Evolutionary conservation across 2,329 filamentous ascomycete genomes (phyloP).

Genomic region (Hypoxylon sp.): DNA sequence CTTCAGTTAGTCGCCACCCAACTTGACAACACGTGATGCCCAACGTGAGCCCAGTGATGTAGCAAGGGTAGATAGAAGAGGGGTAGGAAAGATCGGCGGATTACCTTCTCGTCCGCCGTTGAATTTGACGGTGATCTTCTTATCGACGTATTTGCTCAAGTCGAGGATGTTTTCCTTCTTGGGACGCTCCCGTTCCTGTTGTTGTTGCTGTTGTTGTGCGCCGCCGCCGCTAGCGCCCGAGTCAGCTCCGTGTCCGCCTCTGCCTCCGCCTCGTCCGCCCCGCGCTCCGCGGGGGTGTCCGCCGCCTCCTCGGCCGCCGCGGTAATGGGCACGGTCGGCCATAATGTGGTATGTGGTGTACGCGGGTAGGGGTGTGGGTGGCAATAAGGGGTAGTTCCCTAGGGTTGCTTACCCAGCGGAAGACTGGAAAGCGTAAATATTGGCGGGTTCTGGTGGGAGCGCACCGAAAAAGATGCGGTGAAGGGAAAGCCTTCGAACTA

Average conservation of each 20-base stretch:
- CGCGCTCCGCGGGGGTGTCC: constrained; percentile 56
- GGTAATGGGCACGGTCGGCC: constrained; percentile 65
- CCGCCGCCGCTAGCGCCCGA: constrained; percentile 59
- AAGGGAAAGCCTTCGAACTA: constrained; percentile 27
- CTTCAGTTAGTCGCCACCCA: not conserved
- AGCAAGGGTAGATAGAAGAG: not conserved
- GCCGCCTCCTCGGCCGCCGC: constrained; percentile 62
- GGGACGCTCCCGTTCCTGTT: constrained; percentile 76
- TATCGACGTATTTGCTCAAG: constrained; percentile 95
- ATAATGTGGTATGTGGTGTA: constrained; percentile 51
- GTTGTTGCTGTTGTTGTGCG: constrained; percentile 52
- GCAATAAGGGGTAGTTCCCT: constrained; percentile 2
- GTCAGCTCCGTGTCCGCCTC: constrained; percentile 61
- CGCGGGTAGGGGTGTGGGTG: constrained; percentile 18
- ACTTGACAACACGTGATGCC: not conserved
- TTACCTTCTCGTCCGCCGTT: constrained; percentile 91
- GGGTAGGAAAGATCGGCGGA: constrained; percentile 42
- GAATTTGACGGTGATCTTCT: constrained; percentile 95
- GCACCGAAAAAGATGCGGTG: constrained; percentile 41
- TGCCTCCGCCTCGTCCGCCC: constrained; percentile 56
- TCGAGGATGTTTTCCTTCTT: constrained; percentile 99
- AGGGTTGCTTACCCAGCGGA: not conserved
- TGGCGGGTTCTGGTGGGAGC: constrained; percentile 19
- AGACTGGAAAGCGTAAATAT: not conserved
- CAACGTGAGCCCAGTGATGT: not conserved